phyloP scores from a whole-genome alignment of 352 stramenopile species.

The Phytopythium montanum region DNA sequence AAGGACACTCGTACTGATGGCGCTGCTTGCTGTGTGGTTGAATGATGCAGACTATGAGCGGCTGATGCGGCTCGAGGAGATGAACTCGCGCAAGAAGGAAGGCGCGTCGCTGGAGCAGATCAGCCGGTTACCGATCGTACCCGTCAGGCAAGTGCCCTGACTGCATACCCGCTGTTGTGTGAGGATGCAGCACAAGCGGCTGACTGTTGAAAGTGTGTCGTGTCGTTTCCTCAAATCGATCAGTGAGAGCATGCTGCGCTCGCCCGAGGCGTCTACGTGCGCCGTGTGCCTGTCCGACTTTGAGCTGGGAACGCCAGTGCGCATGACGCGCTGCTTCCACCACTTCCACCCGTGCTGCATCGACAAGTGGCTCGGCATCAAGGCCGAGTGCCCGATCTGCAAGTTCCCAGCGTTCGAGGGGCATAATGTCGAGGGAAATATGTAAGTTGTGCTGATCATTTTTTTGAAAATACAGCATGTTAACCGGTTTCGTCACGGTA shows the following conservation, averaged over 20 bases:
- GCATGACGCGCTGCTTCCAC: slow-evolving; percentile 79
- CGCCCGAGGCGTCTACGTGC: slow-evolving; percentile 47
- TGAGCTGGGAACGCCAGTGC: slow-evolving; percentile 31
- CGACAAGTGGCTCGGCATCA: slow-evolving; percentile 69
- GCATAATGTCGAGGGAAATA: too few relatives aligned
- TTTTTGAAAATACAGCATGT: too few relatives aligned
- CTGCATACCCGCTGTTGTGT: too few relatives aligned
- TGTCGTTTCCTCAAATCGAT: not conserved
- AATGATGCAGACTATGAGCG: slow-evolving; percentile 62
- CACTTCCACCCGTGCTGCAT: slow-evolving; percentile 75
- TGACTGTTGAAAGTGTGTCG: too few relatives aligned
- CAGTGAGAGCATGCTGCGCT: slow-evolving; percentile 59
- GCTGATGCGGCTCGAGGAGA: slow-evolving; percentile 56
- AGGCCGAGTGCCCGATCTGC: slow-evolving; percentile 73
- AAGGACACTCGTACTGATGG: too few relatives aligned
- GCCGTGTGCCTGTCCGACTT: slow-evolving; percentile 66
- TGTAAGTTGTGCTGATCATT: too few relatives aligned
- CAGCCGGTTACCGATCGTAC: slow-evolving; percentile 48
- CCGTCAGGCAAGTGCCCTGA: slow-evolving; percentile 48
- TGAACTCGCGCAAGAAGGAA: slow-evolving; percentile 49
- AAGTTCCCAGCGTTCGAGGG: slow-evolving; percentile 67
- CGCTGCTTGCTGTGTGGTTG: too few relatives aligned
- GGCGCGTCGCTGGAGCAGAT: slow-evolving; percentile 57
- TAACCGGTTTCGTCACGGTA: too few relatives aligned
- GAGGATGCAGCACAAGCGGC: not conserved